A percentile compares a stretch with the other conserved stretches of the same genome.
These are phyloP conservation scores for Sarocladium kiliense DNA, from an alignment of 2,329 filamentous ascomycete genomes.

Conservation along the genomic window DNA sequence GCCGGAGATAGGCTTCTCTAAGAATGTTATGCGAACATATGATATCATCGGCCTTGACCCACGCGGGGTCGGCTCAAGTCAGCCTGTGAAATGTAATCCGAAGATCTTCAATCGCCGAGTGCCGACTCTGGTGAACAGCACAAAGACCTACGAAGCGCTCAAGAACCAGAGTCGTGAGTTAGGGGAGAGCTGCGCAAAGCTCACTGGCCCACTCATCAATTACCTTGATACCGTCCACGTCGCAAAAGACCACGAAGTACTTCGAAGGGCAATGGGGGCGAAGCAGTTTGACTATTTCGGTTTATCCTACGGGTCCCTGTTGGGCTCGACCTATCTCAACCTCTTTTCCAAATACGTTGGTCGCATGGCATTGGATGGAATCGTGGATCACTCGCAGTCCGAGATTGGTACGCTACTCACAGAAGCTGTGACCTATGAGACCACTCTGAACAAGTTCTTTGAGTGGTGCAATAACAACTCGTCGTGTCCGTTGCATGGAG, in stretches of 20 bases:
- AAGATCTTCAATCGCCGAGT: constrained; percentile 17
- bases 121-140: constrained; percentile 8
- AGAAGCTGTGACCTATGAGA: constrained; percentile 15
- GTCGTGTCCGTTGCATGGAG: constrained; percentile 13
- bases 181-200: constrained; percentile 17
- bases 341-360: constrained; percentile 22
- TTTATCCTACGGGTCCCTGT: constrained; percentile 29
- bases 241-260: constrained; percentile 18
- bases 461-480: constrained; percentile 17
- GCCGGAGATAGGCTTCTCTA: no score
- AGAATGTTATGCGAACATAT: no score
- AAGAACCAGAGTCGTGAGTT: constrained; percentile 14
- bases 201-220: constrained; percentile 17
- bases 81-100: constrained; percentile 32
- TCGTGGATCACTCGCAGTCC: constrained; percentile 20
- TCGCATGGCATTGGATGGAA: constrained; percentile 21
- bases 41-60: constrained; percentile 40
- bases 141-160: constrained; percentile 11
- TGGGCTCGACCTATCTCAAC: constrained; percentile 27
- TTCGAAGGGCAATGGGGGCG: constrained; percentile 16
- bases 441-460: constrained; percentile 16
- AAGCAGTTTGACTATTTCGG: constrained; percentile 27
- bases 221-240: constrained; percentile 18
- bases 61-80: constrained; percentile 35
- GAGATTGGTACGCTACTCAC: constrained; percentile 13